Percentiles rank a stretch among this genome's conserved stretches.
phyloP scores from a whole-genome alignment of 495 filamentous ascomycete species.

The Penicillium waksmanii region DNA sequence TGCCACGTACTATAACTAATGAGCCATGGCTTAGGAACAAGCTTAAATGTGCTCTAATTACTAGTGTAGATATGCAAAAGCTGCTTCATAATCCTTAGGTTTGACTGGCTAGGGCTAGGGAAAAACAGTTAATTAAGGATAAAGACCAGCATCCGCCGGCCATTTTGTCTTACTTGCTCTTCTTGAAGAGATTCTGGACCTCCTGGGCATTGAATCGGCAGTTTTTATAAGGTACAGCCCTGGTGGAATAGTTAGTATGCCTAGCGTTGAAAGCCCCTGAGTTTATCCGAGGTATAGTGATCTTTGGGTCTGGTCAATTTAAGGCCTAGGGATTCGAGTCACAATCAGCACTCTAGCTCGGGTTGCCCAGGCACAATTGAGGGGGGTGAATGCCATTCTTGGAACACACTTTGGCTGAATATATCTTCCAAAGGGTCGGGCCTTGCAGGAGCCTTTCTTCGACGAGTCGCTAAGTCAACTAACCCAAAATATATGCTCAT shows the following conservation, averaged over 20 bases:
- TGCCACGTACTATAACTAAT: neutral
- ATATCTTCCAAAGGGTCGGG: neutral
- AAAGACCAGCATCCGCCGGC: neutral
- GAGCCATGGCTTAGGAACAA: neutral
- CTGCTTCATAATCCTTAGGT: neutral
- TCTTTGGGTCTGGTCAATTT: neutral
- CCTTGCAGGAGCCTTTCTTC: neutral
- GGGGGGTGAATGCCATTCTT: neutral
- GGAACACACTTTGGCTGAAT: neutral
- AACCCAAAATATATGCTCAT: neutral
- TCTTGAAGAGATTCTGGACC: neutral
- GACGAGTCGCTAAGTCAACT: neutral
- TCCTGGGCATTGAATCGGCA: neutral
- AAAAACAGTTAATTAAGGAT: neutral
- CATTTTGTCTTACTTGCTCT: neutral
- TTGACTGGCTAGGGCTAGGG: neutral
- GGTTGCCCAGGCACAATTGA: neutral
- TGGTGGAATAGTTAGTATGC: neutral
- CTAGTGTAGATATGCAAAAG: neutral
- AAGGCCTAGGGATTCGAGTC: neutral
- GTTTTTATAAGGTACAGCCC: neutral
- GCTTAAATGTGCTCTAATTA: neutral
- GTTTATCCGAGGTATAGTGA: neutral
- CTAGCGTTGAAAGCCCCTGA: neutral
- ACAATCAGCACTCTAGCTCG: neutral